phyloP scores from a whole-genome alignment of 768 basidiomycete genomes.

The Mycena alexandri region DNA sequence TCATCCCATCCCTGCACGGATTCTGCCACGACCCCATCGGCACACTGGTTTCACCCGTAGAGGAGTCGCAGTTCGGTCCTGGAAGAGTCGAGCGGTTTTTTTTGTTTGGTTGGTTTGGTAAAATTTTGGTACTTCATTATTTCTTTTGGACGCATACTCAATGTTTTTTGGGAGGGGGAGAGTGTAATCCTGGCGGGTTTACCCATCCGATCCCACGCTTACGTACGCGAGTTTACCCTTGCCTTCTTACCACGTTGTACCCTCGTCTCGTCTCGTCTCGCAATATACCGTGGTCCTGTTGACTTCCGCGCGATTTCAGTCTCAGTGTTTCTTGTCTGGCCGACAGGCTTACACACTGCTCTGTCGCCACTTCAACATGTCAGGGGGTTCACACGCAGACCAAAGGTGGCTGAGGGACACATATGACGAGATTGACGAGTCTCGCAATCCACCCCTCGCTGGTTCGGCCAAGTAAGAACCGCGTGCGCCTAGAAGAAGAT shows the following conservation, averaged over 20 bases:
- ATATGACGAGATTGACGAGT: too few species aligned
- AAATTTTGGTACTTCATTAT: slow-evolving; percentile 9
- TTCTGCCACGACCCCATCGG: neutral
- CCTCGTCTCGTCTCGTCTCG: too few species aligned
- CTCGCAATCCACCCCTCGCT: too few species aligned
- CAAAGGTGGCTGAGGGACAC: too few species aligned
- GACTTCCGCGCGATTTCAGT: too few species aligned
- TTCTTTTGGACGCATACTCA: neutral
- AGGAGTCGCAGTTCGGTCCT: slow-evolving; percentile 1
- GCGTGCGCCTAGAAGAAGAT: too few species aligned
- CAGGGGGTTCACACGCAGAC: too few species aligned
- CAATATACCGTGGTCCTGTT: too few species aligned
- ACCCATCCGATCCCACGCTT: neutral
- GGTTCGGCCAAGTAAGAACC: too few species aligned
- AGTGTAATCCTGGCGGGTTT: slow-evolving; percentile 10
- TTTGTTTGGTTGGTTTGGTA: neutral
- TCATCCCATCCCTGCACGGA: neutral
- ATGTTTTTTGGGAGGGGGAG: slow-evolving; percentile 7
- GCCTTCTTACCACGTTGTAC: neutral
- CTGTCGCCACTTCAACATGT: too few species aligned
- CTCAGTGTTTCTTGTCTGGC: too few species aligned
- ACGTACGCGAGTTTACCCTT: slow-evolving; percentile 1
- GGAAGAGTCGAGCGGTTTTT: neutral
- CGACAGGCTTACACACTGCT: too few species aligned
- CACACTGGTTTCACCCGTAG: neutral